Percentiles rank a stretch among this genome's conserved stretches.
Evolutionary conservation across 768 basidiomycete genomes (phyloP).

Genomic region (Hirschioporus abietinus): DNA sequence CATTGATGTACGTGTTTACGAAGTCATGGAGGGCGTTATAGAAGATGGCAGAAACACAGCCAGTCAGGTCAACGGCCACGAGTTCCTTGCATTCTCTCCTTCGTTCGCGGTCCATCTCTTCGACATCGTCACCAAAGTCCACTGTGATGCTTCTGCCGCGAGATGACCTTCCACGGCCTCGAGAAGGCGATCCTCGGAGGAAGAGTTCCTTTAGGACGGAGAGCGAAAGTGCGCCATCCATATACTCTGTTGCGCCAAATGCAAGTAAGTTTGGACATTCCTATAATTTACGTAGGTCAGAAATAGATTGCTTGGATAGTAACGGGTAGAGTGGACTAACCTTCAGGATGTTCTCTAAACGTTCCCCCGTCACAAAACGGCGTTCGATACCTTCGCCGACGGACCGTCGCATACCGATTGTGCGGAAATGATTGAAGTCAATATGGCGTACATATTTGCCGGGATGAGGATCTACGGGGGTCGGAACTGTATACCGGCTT

Average conservation of each 20-base stretch:
- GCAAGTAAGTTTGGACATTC: slow-evolving; percentile 82
- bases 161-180: slow-evolving; percentile 60
- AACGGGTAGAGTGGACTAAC: slow-evolving; percentile 28
- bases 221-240: slow-evolving; percentile 87
- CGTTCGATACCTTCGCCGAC: slow-evolving; percentile 85
- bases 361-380: slow-evolving; percentile 89
- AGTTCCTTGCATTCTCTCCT: slow-evolving; percentile 70
- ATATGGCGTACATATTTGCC: slow-evolving; percentile 81
- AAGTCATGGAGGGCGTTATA: slow-evolving; percentile 82
- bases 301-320: slow-evolving; percentile 8
- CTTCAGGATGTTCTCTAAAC: slow-evolving; percentile 74
- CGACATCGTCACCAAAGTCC: slow-evolving; percentile 49
- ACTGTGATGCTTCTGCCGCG: slow-evolving; percentile 53
- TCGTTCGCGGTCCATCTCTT: slow-evolving; percentile 75
- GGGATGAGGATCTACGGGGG: slow-evolving; percentile 63
- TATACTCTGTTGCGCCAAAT: slow-evolving; percentile 98
- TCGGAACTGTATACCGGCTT: slow-evolving; percentile 45
- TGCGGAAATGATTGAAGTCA: slow-evolving; percentile 95
- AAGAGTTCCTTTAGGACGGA: slow-evolving; percentile 87
- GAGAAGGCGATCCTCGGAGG: slow-evolving; percentile 73
- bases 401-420: slow-evolving; percentile 91
- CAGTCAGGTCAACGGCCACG: slow-evolving; percentile 89
- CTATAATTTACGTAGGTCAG: slow-evolving; percentile 31
- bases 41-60: slow-evolving; percentile 90
- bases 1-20: slow-evolving; percentile 49